Percentiles rank a stretch among this genome's conserved stretches.
phyloP scores from a whole-genome alignment of 441 rosid genomes.

The Arabidopsis lyrata region DNA sequence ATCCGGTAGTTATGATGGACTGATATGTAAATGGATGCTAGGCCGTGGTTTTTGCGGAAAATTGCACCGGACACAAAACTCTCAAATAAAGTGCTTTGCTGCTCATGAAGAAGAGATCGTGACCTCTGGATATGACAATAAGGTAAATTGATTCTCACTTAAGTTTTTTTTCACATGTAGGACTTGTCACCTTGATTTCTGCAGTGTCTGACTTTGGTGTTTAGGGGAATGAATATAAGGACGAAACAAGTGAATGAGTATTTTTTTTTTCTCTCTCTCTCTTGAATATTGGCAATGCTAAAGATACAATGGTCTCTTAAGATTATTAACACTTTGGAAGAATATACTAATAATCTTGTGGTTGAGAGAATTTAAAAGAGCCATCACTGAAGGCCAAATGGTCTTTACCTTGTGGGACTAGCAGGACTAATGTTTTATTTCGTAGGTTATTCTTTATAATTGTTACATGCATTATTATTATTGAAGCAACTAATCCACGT shows the following conservation, averaged over 20 bases:
- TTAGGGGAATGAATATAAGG: neutral
- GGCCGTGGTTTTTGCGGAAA: conserved; percentile 83
- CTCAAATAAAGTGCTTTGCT: conserved; percentile 89
- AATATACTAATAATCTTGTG: conserved; percentile 3
- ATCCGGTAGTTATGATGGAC: conserved; percentile 91
- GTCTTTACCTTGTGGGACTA: conserved; percentile 8
- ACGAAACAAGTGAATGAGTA: neutral
- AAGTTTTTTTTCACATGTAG: neutral
- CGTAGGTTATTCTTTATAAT: neutral
- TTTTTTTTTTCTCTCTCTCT: neutral
- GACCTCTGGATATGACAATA: conserved; percentile 91
- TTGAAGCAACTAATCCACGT: conserved; percentile 30
- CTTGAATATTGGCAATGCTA: conserved; percentile 1
- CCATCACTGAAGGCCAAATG: conserved; percentile 14
- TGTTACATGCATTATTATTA: neutral
- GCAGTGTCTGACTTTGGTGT: neutral
- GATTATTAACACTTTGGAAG: neutral
- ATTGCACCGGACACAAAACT: conserved; percentile 72
- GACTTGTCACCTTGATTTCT: conserved; percentile 18
- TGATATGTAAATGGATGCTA: conserved; percentile 87
- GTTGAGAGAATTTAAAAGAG: neutral
- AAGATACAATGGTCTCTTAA: neutral
- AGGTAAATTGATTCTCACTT: conserved; percentile 51
- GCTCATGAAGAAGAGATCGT: conserved; percentile 83
- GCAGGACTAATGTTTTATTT: neutral